phyloP scores from a whole-genome alignment of 2,329 filamentous ascomycete genomes.

The Teratosphaeria viscida region DNA sequence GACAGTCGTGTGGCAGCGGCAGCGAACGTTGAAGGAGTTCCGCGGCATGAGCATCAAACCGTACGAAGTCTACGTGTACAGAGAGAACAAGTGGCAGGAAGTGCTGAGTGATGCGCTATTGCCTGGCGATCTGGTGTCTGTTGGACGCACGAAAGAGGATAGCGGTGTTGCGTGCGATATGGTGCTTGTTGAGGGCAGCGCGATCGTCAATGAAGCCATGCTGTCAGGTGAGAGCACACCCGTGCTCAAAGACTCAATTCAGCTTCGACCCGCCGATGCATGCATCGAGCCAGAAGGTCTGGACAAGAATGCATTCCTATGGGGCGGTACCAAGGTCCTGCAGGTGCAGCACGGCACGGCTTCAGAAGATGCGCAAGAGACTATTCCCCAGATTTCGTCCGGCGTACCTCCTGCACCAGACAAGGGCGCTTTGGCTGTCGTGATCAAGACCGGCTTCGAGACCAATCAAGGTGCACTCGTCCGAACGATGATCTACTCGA shows the following conservation, averaged over 20 bases:
- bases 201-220: conserved; percentile 99
- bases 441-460: conserved; percentile 96
- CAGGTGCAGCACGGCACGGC: conserved; percentile 83
- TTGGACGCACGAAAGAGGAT: conserved; percentile 89
- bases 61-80: conserved; percentile 85
- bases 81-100: conserved; percentile 79
- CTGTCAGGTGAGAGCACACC: conserved; percentile 96
- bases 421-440: conserved; percentile 84
- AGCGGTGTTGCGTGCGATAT: conserved; percentile 96
- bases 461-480: conserved; percentile 96
- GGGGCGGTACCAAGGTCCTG: conserved; percentile 93
- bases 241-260: conserved; percentile 88
- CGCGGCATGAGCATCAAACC: conserved; percentile 99
- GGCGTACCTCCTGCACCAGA: conserved; percentile 80
- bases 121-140: conserved; percentile 86
- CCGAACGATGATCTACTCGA: conserved; percentile 99
- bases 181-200: conserved; percentile 85
- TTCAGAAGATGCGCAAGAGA: conserved; percentile 53
- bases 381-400: conserved; percentile 56
- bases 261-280: conserved; percentile 74
- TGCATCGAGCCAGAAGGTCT: conserved; percentile 76
- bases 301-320: conserved; percentile 94
- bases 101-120: conserved; percentile 83
- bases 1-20: conserved; percentile 97
- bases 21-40: conserved; percentile 91